A percentile compares a stretch with the other conserved stretches of the same genome.
Evolutionary conservation across 2,329 filamentous ascomycete species (phyloP).

Genomic region (Ophiostoma quercus): DNA sequence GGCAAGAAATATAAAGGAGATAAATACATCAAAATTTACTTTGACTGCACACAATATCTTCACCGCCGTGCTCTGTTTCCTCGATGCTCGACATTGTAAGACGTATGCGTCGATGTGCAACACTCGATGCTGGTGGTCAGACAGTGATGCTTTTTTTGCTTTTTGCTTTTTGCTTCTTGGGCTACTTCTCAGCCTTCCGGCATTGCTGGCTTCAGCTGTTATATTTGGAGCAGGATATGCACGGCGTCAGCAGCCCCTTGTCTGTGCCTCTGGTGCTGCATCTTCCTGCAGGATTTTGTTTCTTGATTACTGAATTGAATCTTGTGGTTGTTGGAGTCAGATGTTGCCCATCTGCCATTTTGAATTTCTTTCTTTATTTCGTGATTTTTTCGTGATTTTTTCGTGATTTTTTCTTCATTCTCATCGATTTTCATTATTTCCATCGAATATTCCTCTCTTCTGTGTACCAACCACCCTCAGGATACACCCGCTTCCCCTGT

Average conservation of each 20-base stretch:
- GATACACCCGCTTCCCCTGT: conserved; percentile 8
- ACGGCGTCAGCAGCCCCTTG: neutral
- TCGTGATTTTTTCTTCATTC: neutral
- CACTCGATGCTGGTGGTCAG: neutral
- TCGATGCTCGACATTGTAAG: neutral
- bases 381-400: neutral
- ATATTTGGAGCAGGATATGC: neutral
- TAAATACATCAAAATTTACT: neutral
- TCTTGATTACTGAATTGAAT: neutral
- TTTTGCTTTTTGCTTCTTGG: too few species aligned
- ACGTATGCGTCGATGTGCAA: neutral
- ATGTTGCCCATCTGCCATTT: neutral
- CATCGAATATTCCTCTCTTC: neutral
- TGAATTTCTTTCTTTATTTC: neutral
- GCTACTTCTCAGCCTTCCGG: neutral
- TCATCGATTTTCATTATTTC: neutral
- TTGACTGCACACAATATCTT: neutral
- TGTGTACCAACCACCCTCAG: neutral
- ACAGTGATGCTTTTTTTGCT: too few species aligned
- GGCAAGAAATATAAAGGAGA: neutral
- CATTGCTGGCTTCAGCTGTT: conserved; percentile 1
- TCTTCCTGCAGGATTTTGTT: neutral
- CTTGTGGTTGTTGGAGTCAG: neutral
- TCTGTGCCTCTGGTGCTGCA: neutral
- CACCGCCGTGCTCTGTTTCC: neutral